phyloP scores from a whole-genome alignment of 2,329 filamentous ascomycete genomes.

The Talaromyces sp. region DNA sequence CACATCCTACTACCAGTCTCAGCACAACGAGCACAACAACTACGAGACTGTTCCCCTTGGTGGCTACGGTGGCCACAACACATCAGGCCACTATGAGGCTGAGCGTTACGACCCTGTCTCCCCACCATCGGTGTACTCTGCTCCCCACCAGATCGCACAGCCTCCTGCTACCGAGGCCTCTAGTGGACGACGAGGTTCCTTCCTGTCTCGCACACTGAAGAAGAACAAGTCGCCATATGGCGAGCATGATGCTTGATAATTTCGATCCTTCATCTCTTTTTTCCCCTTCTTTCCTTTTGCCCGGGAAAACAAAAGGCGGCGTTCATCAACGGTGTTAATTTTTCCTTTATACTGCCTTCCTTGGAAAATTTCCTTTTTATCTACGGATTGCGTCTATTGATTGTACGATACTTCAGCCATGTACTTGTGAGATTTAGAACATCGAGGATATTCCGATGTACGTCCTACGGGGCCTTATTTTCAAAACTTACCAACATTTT shows the following conservation, averaged over 20 bases:
- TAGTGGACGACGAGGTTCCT: constrained; percentile 10
- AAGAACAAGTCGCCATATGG: constrained; percentile 8
- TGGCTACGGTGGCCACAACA: constrained; percentile 1
- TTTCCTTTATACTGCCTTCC: background rate
- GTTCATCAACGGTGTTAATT: background rate
- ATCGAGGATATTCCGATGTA: background rate
- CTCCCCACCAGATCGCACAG: constrained; percentile 45
- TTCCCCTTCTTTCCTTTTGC: background rate
- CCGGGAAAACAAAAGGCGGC: background rate
- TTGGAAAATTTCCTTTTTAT: background rate
- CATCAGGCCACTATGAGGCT: constrained; percentile 49
- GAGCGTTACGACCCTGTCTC: constrained; percentile 70
- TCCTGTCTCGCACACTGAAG: constrained; percentile 14
- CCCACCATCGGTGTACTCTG: constrained; percentile 73
- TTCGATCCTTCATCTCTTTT: background rate
- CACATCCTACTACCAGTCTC: constrained; percentile 18
- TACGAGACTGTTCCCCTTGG: constrained; percentile 18
- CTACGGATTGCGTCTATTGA: background rate
- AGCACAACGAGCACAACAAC: constrained; percentile 14
- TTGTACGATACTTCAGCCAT: constrained; percentile 4
- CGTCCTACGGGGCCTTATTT: background rate
- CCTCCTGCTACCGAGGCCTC: background rate
- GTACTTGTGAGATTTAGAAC: background rate
- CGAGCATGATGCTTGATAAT: constrained; percentile 10
- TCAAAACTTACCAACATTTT: background rate